Conservation (phyloP, 225 moss, liverwort and hornwort species). For the Rhytidiadelphus loreus region DNA sequence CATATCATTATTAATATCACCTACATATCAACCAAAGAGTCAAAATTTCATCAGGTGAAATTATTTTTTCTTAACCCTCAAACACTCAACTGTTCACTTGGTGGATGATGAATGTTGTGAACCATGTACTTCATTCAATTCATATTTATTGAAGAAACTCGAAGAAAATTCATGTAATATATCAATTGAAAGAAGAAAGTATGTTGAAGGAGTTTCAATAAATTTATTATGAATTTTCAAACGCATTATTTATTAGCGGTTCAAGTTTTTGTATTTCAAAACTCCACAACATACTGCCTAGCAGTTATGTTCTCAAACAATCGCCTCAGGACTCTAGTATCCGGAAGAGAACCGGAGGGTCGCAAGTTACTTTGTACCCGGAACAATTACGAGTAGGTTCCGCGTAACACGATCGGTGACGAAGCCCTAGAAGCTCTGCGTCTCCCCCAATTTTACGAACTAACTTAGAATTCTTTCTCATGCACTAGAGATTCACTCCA, state of each 20-base stretch:
- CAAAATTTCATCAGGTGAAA: background rate
- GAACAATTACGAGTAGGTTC: background rate
- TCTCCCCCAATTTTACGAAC: background rate
- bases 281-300: too few species aligned
- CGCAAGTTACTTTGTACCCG: too few species aligned
- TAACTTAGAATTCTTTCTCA: background rate
- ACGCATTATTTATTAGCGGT: background rate
- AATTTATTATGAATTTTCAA: background rate
- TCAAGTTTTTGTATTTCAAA: background rate
- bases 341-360: background rate
- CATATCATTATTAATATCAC: background rate
- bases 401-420: too few species aligned
- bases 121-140: background rate
- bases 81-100: rapidly evolving
- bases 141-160: too few species aligned
- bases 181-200: background rate
- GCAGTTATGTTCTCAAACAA: too few species aligned
- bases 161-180: background rate
- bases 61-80: too few species aligned
- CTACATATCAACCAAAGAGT: background rate
- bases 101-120: background rate
- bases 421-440: background rate
- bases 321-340: background rate
- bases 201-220: background rate
- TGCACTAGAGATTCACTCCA: background rate